Conservation (phyloP, 306 rosid genomes). For the Ormosia semicastrata region DNA sequence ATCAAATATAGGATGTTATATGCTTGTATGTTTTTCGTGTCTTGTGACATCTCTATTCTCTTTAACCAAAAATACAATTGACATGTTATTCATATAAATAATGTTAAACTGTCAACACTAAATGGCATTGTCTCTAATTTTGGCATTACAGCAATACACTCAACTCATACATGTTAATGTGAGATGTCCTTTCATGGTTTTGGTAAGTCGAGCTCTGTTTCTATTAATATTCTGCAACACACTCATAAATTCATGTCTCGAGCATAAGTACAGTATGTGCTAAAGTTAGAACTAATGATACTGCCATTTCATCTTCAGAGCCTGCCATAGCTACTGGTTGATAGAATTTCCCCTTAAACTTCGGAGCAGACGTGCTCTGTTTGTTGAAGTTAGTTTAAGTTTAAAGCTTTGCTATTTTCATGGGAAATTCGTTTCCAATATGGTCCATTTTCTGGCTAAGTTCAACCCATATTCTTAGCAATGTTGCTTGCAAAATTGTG, state of each 20-base stretch:
- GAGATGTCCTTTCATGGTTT: not conserved
- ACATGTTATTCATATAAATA: not conserved
- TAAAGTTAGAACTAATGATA: not conserved
- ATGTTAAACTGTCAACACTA: not conserved
- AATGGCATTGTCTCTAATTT: not conserved
- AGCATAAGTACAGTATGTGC: not conserved
- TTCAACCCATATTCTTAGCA: too few species aligned
- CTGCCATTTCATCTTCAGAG: constrained; percentile 27
- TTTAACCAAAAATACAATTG: not conserved
- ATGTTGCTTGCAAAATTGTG: too few species aligned
- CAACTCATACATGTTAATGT: not conserved
- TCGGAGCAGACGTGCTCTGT: too few species aligned
- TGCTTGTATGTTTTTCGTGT: not conserved
- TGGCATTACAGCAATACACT: not conserved
- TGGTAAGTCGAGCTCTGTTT: too few species aligned
- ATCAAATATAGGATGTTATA: not conserved
- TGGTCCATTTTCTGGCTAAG: too few species aligned
- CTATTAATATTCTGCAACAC: not conserved
- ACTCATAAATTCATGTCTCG: not conserved
- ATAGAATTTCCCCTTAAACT: too few species aligned
- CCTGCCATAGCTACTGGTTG: not conserved
- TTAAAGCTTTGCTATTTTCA: too few species aligned
- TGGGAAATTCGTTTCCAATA: too few species aligned
- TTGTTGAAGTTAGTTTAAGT: too few species aligned
- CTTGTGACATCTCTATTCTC: not conserved